Conservation (phyloP, 257 asterid species). For the Forsythia viridissima region DNA sequence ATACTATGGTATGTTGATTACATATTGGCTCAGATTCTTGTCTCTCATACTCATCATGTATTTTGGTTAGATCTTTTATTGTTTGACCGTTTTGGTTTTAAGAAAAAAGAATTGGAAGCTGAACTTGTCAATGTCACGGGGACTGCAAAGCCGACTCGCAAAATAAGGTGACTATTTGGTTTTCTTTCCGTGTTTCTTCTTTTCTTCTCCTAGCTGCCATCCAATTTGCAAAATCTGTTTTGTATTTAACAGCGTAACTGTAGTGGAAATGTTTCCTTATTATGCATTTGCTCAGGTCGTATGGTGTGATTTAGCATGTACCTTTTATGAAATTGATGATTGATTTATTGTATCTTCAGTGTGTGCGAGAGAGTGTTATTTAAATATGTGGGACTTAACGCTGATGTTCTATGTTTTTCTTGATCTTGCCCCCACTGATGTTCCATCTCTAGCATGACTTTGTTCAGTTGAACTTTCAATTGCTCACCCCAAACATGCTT, state of each 20-base stretch:
- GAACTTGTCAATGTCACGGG: conserved; percentile 92
- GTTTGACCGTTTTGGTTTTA: conserved; percentile 22
- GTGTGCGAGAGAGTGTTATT: neutral
- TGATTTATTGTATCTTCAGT: conserved; percentile 1
- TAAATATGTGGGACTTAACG: neutral
- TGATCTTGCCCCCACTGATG: neutral
- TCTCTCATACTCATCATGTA: conserved; percentile 1
- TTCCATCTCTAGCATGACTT: neutral
- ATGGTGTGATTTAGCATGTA: neutral
- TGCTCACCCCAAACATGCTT: conserved; percentile 10
- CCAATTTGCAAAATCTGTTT: neutral
- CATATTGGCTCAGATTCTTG: neutral
- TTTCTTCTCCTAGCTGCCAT: neutral
- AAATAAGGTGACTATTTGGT: conserved; percentile 63
- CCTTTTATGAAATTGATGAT: conserved; percentile 1
- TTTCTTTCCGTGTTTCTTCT: conserved; percentile 7
- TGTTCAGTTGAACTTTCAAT: neutral
- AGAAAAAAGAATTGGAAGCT: conserved; percentile 99
- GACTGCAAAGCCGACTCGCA: conserved; percentile 83
- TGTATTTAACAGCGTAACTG: neutral
- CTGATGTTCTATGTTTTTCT: conserved; percentile 10
- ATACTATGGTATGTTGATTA: conserved; percentile 78
- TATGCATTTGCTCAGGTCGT: neutral
- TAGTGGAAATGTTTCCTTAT: conserved; percentile 6
- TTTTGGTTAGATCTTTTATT: neutral